Evolutionary conservation across 2,329 filamentous ascomycete species (phyloP).

Genomic region (Sclerotinia spermophila): DNA sequence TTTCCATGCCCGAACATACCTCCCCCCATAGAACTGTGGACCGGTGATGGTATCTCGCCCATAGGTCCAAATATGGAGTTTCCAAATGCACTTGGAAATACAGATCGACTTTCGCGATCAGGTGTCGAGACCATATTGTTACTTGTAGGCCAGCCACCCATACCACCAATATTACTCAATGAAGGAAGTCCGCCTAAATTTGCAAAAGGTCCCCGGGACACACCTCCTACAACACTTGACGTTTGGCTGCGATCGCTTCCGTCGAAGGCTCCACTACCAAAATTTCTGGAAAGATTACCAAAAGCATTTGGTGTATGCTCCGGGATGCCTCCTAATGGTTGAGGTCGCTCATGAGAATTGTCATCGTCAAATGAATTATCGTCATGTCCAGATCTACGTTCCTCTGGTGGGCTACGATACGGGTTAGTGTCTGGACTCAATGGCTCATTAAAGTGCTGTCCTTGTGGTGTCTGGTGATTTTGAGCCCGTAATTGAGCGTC

Average conservation of each 20-base stretch:
- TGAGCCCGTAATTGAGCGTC: slow-evolving; percentile 50
- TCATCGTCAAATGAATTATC: slow-evolving; percentile 40
- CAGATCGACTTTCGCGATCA: slow-evolving; percentile 56
- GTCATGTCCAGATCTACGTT: slow-evolving; percentile 46
- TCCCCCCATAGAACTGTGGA: slow-evolving; percentile 56
- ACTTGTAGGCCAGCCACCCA: slow-evolving; percentile 49
- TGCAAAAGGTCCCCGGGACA: slow-evolving; percentile 58
- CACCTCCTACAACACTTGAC: slow-evolving; percentile 71
- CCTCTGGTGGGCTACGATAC: slow-evolving; percentile 80
- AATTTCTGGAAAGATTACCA: slow-evolving; percentile 52
- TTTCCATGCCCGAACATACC: slow-evolving; percentile 65
- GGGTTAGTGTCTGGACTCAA: slow-evolving; percentile 95
- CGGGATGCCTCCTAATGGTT: slow-evolving; percentile 50
- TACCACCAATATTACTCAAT: slow-evolving; percentile 46
- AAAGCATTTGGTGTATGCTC: slow-evolving; percentile 51
- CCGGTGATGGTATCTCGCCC: slow-evolving; percentile 72
- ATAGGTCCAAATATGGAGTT: slow-evolving; percentile 76
- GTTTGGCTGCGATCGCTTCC: slow-evolving; percentile 90
- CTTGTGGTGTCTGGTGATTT: slow-evolving; percentile 38
- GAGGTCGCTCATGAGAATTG: slow-evolving; percentile 46
- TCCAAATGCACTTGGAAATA: slow-evolving; percentile 62
- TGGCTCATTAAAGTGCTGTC: slow-evolving; percentile 55
- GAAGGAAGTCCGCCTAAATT: slow-evolving; percentile 56
- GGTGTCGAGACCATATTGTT: slow-evolving; percentile 62
- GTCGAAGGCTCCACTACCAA: slow-evolving; percentile 45